phyloP scores from a whole-genome alignment of 2,329 filamentous ascomycete species.

The Drechslerella dactyloides region DNA sequence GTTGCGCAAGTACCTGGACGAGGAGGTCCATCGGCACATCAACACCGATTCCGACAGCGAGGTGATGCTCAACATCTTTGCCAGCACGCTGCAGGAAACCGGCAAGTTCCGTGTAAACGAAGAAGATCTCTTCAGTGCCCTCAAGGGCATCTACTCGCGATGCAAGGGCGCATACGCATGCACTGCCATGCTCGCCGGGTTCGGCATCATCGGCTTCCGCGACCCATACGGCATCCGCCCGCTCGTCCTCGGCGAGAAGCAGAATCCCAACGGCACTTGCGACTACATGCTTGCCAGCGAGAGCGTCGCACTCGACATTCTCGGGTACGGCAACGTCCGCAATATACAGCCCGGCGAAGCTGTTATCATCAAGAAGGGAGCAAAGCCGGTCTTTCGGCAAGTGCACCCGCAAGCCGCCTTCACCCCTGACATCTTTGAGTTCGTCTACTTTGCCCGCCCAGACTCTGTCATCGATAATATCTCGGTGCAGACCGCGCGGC shows the following conservation, averaged over 20 bases:
- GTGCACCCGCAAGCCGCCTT: constrained; percentile 73
- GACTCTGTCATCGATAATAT: constrained; percentile 87
- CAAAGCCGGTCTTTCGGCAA: constrained; percentile 75
- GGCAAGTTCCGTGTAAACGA: constrained; percentile 80
- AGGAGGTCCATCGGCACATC: constrained; percentile 81
- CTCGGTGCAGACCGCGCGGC: constrained; percentile 79
- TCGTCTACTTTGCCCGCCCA: constrained; percentile 83
- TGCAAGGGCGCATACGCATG: constrained; percentile 80
- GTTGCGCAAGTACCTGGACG: constrained; percentile 73
- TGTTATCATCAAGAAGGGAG: constrained; percentile 77
- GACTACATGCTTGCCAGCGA: constrained; percentile 95
- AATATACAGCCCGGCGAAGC: constrained; percentile 85
- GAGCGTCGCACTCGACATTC: constrained; percentile 79
- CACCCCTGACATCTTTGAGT: constrained; percentile 85
- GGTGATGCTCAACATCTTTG: constrained; percentile 86
- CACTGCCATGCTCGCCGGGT: constrained; percentile 82
- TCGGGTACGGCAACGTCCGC: constrained; percentile 76
- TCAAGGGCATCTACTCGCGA: constrained; percentile 73
- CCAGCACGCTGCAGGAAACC: constrained; percentile 78
- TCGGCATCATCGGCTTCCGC: constrained; percentile 78
- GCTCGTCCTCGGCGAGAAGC: constrained; percentile 76
- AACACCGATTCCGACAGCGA: constrained; percentile 91
- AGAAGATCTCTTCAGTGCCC: constrained; percentile 75
- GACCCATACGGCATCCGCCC: constrained; percentile 84
- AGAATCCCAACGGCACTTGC: constrained; percentile 69